Conservation (phyloP, 345 rosid genomes). For the Linum tenue region DNA sequence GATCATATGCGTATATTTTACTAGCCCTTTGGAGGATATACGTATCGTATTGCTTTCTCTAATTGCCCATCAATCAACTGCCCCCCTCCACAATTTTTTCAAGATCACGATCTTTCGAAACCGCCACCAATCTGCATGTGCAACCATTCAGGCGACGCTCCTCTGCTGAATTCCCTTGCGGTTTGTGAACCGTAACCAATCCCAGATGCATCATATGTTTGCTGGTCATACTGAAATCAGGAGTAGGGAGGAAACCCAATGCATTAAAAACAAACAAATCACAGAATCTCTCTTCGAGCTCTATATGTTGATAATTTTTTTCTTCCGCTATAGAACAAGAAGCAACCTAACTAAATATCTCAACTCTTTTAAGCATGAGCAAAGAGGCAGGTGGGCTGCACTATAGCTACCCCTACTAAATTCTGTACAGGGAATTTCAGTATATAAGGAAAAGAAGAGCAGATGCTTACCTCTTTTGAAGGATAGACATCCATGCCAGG, state of each 20-base stretch:
- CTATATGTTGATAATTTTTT: not conserved
- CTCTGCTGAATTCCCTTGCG: conserved; percentile 46
- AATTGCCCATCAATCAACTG: conserved; percentile 15
- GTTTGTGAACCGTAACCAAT: conserved; percentile 58
- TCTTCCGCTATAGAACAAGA: not conserved
- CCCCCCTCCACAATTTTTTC: not conserved
- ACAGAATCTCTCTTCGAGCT: not conserved
- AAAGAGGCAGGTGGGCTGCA: conserved; percentile 1
- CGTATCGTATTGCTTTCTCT: conserved; percentile 16
- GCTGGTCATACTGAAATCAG: conserved; percentile 57
- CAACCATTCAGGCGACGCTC: conserved; percentile 81
- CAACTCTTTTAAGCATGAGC: not conserved
- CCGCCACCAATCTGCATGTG: conserved; percentile 79
- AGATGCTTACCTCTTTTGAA: conserved; percentile 51
- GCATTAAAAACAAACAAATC: not conserved
- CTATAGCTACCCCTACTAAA: not conserved
- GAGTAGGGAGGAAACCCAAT: conserved; percentile 1
- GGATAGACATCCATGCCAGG: conserved; percentile 59
- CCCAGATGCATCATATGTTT: conserved; percentile 42
- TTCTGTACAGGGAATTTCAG: not conserved
- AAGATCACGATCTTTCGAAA: conserved; percentile 45
- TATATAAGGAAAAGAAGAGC: not conserved
- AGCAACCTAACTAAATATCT: conserved; percentile 3
- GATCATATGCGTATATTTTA: conserved; percentile 17
- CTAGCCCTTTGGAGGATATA: conserved; percentile 13